These are phyloP conservation scores for Paxillus rubicundulus DNA, from an alignment of 768 basidiomycete species.

Conservation along the genomic window DNA sequence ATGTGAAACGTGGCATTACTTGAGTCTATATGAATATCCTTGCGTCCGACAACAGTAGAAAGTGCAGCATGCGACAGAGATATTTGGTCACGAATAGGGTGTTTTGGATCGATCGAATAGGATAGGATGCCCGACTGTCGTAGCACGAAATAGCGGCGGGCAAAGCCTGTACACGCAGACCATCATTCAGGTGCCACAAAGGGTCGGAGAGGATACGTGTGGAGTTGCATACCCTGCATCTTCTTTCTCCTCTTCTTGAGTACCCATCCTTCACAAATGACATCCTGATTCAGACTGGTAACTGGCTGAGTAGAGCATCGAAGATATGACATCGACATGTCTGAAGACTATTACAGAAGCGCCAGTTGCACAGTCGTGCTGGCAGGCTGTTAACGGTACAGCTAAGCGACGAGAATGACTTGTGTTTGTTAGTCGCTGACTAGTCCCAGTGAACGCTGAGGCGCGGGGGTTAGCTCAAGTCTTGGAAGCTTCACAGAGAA, in stretches of 20 bases:
- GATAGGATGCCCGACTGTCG: constrained; percentile 65
- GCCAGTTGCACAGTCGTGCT: not conserved
- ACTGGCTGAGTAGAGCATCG: constrained; percentile 5
- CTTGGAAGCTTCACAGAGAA: not conserved
- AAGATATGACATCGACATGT: constrained; percentile 16
- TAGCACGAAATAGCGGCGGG: constrained; percentile 77
- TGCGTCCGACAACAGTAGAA: constrained; percentile 67
- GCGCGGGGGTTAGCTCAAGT: too few relatives aligned
- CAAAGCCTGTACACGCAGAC: constrained; percentile 56
- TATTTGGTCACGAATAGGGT: constrained; percentile 69
- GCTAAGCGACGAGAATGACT: not conserved
- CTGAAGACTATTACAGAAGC: not conserved
- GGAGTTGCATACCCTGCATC: constrained; percentile 65
- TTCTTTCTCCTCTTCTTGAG: constrained; percentile 85
- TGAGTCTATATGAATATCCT: constrained; percentile 80
- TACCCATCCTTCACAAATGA: constrained; percentile 72
- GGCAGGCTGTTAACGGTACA: not conserved
- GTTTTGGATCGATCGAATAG: constrained; percentile 72
- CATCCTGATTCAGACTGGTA: constrained; percentile 14
- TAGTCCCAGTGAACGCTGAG: too few relatives aligned
- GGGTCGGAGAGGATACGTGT: not conserved
- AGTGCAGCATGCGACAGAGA: constrained; percentile 70
- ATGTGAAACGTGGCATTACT: constrained; percentile 78
- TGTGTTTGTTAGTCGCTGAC: not conserved
- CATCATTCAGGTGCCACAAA: not conserved